phyloP scores from a whole-genome alignment of 2,329 filamentous ascomycete genomes.

The Pseudocercospora musae region DNA sequence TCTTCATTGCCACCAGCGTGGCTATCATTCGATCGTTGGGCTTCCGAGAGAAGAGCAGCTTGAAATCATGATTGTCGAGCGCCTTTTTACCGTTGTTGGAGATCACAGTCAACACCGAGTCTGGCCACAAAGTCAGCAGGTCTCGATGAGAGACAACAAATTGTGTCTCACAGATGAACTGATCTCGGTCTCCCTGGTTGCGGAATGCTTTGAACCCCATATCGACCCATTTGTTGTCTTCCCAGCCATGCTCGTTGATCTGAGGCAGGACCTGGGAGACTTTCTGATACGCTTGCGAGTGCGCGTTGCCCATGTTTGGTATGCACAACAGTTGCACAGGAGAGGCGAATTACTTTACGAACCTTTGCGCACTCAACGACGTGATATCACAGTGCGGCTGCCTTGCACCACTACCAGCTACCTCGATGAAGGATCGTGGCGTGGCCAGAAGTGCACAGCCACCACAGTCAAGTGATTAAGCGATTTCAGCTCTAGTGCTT shows the following conservation, averaged over 20 bases:
- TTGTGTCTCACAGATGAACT: background rate
- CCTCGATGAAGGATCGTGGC: background rate
- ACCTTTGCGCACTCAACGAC: no score
- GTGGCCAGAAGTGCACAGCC: background rate
- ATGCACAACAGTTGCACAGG: no score
- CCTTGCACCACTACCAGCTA: background rate
- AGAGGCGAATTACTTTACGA: no score
- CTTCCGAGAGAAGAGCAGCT: conserved; percentile 26
- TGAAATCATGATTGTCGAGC: conserved; percentile 24
- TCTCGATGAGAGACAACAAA: no score
- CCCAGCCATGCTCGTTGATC: background rate
- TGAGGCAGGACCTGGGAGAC: background rate
- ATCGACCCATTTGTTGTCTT: conserved; percentile 1
- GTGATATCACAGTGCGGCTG: background rate
- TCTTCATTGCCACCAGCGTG: conserved; percentile 23
- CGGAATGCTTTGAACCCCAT: background rate
- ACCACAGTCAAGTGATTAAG: background rate
- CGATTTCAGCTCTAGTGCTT: no score
- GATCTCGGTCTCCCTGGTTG: background rate
- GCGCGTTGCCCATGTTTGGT: background rate
- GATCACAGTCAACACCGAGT: background rate
- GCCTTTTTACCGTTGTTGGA: conserved; percentile 16
- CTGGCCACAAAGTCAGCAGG: background rate
- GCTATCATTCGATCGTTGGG: conserved; percentile 21
- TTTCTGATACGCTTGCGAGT: conserved; percentile 1